Evolutionary conservation across 495 filamentous ascomycete genomes (phyloP).

Genomic region (Tuber melanosporum): DNA sequence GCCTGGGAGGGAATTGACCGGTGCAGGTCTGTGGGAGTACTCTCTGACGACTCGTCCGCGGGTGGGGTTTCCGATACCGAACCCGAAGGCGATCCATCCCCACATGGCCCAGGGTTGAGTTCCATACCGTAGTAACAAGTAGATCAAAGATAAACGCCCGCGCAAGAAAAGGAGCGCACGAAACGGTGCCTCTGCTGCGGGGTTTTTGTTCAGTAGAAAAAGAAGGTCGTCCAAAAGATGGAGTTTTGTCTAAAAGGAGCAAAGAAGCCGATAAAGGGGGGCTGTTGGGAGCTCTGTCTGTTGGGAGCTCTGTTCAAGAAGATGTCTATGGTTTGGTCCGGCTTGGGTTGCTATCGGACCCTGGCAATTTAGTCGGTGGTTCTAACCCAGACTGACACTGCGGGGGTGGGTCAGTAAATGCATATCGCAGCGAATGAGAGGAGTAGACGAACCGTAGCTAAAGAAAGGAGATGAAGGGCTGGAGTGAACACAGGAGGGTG

Average conservation of each 20-base stretch:
- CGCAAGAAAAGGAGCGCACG: background rate
- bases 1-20: constrained; percentile 20
- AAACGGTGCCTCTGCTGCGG: background rate
- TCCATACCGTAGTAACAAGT: background rate
- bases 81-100: background rate
- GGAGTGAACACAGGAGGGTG: background rate
- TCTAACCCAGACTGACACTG: background rate
- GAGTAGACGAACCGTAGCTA: background rate
- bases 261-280: background rate
- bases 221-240: background rate
- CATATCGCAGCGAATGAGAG: background rate
- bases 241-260: background rate
- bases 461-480: background rate
- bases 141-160: background rate
- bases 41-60: constrained; percentile 10
- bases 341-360: background rate
- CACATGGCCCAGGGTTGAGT: background rate
- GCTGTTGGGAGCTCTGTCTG: background rate
- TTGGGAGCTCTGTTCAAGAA: background rate
- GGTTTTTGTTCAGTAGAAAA: background rate
- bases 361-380: background rate
- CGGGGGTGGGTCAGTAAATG: background rate
- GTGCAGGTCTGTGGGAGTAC: constrained; percentile 15
- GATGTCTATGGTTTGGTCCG: background rate
- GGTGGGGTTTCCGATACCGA: background rate